Percentiles rank a stretch among this genome's conserved stretches.
Evolutionary conservation across 2,329 filamentous ascomycete species (phyloP).

Genomic region (Hymenoscyphus repandus): DNA sequence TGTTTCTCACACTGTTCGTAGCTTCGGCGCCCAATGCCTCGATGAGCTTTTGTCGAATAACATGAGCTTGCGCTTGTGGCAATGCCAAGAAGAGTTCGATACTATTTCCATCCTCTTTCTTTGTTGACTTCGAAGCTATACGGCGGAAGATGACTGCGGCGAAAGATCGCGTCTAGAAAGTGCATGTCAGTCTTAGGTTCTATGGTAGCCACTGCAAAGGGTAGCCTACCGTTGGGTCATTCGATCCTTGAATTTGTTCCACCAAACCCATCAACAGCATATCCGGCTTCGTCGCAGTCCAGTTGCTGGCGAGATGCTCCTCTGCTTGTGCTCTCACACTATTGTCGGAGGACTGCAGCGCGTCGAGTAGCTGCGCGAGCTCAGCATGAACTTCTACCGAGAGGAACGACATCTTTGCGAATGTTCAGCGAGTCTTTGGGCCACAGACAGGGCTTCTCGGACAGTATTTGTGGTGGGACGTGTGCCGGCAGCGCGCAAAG

Average conservation of each 20-base stretch:
- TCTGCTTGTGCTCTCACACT: slow-evolving; percentile 78
- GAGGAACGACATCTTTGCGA: slow-evolving; percentile 68
- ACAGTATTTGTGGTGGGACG: not conserved
- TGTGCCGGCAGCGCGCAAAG: not conserved
- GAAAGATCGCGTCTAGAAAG: slow-evolving; percentile 73
- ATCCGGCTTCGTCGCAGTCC: slow-evolving; percentile 77
- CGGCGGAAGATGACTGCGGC: slow-evolving; percentile 90
- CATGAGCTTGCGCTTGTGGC: slow-evolving; percentile 64
- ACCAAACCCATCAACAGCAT: slow-evolving; percentile 88
- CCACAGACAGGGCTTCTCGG: not conserved
- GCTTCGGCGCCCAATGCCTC: slow-evolving; percentile 70
- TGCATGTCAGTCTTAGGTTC: not conserved
- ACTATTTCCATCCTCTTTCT: slow-evolving; percentile 64
- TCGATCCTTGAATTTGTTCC: slow-evolving; percentile 81
- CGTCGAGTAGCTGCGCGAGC: slow-evolving; percentile 80
- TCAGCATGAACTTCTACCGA: slow-evolving; percentile 78
- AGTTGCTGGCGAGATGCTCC: slow-evolving; percentile 84
- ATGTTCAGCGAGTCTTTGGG: not conserved
- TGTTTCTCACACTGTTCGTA: slow-evolving; percentile 75
- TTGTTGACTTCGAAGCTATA: slow-evolving; percentile 84
- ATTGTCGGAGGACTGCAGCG: slow-evolving; percentile 87
- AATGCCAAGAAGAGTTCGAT: slow-evolving; percentile 84
- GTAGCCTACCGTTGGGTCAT: slow-evolving; percentile 34
- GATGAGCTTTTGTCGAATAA: slow-evolving; percentile 79
- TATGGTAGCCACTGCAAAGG: not conserved